Conservation (phyloP, 1,284 basidiomycete genomes). For the Ceratobasidium papillatum region DNA sequence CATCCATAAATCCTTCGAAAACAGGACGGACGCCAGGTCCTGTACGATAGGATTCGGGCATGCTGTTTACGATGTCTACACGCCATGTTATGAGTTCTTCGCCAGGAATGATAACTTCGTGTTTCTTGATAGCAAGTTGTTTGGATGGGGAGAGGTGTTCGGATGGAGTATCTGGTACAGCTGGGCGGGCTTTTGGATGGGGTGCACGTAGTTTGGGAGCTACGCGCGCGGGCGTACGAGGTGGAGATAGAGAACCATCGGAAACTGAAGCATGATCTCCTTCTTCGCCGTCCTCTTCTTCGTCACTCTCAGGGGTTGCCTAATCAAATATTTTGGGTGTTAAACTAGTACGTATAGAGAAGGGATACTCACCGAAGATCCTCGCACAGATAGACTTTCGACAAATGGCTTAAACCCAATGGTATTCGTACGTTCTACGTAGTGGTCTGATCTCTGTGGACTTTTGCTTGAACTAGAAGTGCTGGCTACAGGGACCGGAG, state of each 20-base stretch:
- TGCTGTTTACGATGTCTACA: slow-evolving; percentile 31
- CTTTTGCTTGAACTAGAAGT: background rate
- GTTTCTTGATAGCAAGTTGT: slow-evolving; percentile 32
- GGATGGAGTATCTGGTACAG: slow-evolving; percentile 10
- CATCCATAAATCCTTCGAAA: slow-evolving; percentile 34
- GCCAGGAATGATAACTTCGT: slow-evolving; percentile 18
- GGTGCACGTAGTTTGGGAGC: slow-evolving; percentile 32
- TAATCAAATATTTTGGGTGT: background rate
- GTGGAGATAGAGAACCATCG: background rate
- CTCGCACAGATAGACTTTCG: background rate
- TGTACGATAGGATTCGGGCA: slow-evolving; percentile 33
- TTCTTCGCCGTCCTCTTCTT: background rate
- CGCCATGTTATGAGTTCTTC: slow-evolving; percentile 33
- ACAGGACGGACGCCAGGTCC: slow-evolving; percentile 6
- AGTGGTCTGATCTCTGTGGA: slow-evolving; percentile 1
- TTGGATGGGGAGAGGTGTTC: slow-evolving; percentile 27
- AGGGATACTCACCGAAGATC: background rate
- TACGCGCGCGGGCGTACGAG: slow-evolving; percentile 3
- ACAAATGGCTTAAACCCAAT: slow-evolving; percentile 30
- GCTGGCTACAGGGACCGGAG: background rate
- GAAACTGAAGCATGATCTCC: background rate
- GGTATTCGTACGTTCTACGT: slow-evolving; percentile 2
- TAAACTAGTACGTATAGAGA: background rate
- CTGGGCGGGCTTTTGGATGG: slow-evolving; percentile 26
- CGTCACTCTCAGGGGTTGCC: background rate